Evolutionary conservation across 441 rosid genomes (phyloP), one percentile per base, ranked within the genome.

Genomic region (Heliophila coronopifolia): DNA sequence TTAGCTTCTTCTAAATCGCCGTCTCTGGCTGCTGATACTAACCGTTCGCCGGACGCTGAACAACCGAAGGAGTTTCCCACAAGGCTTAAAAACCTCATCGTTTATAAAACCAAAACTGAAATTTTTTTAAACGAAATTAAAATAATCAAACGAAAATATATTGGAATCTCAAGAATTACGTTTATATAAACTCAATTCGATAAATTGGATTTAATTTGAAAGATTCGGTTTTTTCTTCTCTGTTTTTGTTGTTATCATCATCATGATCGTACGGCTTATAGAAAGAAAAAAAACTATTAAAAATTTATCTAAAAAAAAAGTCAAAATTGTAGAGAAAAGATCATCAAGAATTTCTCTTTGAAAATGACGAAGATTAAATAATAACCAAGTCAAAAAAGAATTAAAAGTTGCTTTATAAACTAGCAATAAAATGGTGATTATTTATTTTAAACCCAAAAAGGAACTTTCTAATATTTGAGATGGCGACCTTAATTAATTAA

Each of bases 21-120:
- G 72, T 92, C 96, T 77, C 95, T 79, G 20, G 96, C 96, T 4
- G 96, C 98, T 0, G 96, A 86, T 54, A 90, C 94, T 63, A 90
- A 71, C 30, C 98, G 83, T 54, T 90, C 98, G 60, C 98, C 98
- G 14, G 94, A 86, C 11, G 94, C 98, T 4, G 98, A 90, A 73
- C 98, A 90, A 6, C 98, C 98, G 54, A 90, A 82, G 1, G 98
- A 86, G 66, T 90, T 90, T 1, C 94, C 90, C 72, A 90, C 77
- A 53, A 90, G 71, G 81, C 83, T 83, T 6, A 87, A 63, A 43
- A 92, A 76, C 70, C 79, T 78, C 98, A 92, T 78, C 73, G 28
- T 66, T 40, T 59, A 49, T 31, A 36, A 28, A 54, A 33, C 33
- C 9, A 59, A 51, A 32, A 31, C 23, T 18, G 40, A 15, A 56